A percentile compares a stretch with the other conserved stretches of the same genome.
phyloP scores from a whole-genome alignment of 2,329 filamentous ascomycete species.

The Drechmeria coniospora region DNA sequence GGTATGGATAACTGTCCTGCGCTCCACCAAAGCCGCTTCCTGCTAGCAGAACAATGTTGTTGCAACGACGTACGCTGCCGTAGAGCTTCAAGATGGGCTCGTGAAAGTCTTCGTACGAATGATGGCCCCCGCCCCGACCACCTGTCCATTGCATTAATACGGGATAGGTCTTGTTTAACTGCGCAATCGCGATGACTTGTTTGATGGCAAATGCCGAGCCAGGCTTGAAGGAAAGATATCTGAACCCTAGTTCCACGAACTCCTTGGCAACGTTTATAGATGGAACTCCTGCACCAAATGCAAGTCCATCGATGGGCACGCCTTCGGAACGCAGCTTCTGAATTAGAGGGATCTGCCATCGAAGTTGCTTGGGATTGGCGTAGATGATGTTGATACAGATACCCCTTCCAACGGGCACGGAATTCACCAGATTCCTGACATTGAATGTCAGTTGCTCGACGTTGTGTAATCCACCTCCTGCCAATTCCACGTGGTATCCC shows the following conservation, averaged over 20 bases:
- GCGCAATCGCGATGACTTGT: conserved; percentile 80
- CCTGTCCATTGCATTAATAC: conserved; percentile 90
- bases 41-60: conserved; percentile 78
- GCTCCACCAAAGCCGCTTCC: conserved; percentile 85
- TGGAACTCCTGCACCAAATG: conserved; percentile 84
- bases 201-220: conserved; percentile 81
- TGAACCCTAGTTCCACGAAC: conserved; percentile 80
- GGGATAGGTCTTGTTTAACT: conserved; percentile 87
- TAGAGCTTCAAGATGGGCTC: conserved; percentile 87
- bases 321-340: conserved; percentile 68
- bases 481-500: conserved; percentile 86
- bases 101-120: conserved; percentile 93
- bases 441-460: conserved; percentile 71
- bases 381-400: conserved; percentile 88
- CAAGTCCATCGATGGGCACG: conserved; percentile 80
- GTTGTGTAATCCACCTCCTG: conserved; percentile 78
- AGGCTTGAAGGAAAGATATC: conserved; percentile 91
- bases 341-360: conserved; percentile 80
- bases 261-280: conserved; percentile 87
- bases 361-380: conserved; percentile 77
- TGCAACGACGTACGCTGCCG: conserved; percentile 65
- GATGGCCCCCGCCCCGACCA: conserved; percentile 82
- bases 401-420: conserved; percentile 70
- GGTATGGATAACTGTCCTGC: conserved; percentile 82
- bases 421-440: conserved; percentile 68